Evolutionary conservation across 1,284 basidiomycete species (phyloP), one percentile per base, ranked within the genome.

Genomic region (Inonotus hispidus): DNA sequence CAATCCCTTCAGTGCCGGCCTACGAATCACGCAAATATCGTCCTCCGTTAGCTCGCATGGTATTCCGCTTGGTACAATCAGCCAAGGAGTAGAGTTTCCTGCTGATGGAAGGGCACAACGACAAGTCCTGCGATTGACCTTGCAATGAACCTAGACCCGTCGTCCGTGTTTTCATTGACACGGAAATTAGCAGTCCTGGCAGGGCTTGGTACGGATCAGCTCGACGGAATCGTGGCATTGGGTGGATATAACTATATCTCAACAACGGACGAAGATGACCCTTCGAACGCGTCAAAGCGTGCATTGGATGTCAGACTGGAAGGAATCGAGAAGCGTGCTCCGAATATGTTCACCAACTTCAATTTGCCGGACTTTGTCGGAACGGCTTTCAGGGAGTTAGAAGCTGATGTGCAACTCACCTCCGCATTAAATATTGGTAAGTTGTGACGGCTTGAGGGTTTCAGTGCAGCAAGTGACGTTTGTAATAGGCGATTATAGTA

Each of bases 101-200:
- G 77, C 82, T 0, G 68, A 75, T 5, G 84, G 86, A 14, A 83
- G 84, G 60, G 77, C 4, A 81, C 78, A 2, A 85, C 82, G 1
- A 73, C 75, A 37, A 89, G 87, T 11, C 88, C 89, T 2, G 69
- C 70, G 6, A 72, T 92, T 60, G 73, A 83, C 58, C 72, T 92
- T 50, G 74, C 82, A 66, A 79, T 92, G 78, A 91, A 91, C 70
- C 80, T 88, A 64, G 85, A 89, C 66, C 89, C 88, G 23, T 72
- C 82, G n/a, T 75, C 82, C 35, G 75, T 92, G 45, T 92, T 92
- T 70, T 87, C 85, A 0, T 75, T 92, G 16, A 85, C 88, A 32
- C 81, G 88, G 27, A 77, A 79, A 2, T 77, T 91, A 4, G 87
- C 86, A 8, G 75, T 86, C 14, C 76, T 87, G 64, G 84, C 87